These are phyloP conservation scores for Mycena latifolia DNA, from an alignment of 768 basidiomycete species.

Conservation along the genomic window DNA sequence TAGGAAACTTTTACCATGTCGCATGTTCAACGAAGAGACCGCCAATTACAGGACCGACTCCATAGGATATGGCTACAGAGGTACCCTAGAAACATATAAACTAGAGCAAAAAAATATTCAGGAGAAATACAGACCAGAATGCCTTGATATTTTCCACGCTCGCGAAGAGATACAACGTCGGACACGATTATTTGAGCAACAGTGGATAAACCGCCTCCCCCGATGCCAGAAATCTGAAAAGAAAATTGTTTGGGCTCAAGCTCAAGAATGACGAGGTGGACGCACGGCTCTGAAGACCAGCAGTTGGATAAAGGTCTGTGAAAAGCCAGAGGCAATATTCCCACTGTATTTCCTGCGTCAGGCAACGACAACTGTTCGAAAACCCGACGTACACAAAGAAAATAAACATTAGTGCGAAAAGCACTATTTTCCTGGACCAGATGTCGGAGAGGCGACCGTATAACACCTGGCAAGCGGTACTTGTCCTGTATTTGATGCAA, in stretches of 20 bases:
- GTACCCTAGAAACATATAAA: slow-evolving; percentile 42
- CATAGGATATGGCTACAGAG: slow-evolving; percentile 62
- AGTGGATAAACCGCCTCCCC: slow-evolving; percentile 67
- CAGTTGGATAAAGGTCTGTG: slow-evolving; percentile 62
- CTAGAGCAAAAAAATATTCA: not conserved
- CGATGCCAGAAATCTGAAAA: slow-evolving; percentile 56
- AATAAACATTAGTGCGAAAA: slow-evolving; percentile 58
- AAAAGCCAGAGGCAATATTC: slow-evolving; percentile 62
- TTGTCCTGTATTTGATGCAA: slow-evolving; percentile 48
- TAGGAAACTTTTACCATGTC: slow-evolving; percentile 27
- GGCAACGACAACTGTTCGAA: not conserved
- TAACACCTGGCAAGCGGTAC: slow-evolving; percentile 58
- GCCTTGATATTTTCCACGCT: slow-evolving; percentile 71
- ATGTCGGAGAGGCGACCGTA: slow-evolving; percentile 61
- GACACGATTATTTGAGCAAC: slow-evolving; percentile 67
- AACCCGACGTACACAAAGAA: slow-evolving; percentile 52
- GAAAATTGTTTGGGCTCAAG: not conserved
- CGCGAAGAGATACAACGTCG: slow-evolving; percentile 67
- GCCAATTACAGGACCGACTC: slow-evolving; percentile 65
- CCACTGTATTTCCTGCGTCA: slow-evolving; percentile 42
- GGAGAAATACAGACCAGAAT: slow-evolving; percentile 46
- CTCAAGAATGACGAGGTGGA: not conserved
- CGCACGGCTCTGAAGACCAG: slow-evolving; percentile 61
- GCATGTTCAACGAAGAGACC: slow-evolving; percentile 61
- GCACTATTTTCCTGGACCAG: slow-evolving; percentile 61